phyloP scores from a whole-genome alignment of 2,329 filamentous ascomycete species.

The Amauroascus niger region DNA sequence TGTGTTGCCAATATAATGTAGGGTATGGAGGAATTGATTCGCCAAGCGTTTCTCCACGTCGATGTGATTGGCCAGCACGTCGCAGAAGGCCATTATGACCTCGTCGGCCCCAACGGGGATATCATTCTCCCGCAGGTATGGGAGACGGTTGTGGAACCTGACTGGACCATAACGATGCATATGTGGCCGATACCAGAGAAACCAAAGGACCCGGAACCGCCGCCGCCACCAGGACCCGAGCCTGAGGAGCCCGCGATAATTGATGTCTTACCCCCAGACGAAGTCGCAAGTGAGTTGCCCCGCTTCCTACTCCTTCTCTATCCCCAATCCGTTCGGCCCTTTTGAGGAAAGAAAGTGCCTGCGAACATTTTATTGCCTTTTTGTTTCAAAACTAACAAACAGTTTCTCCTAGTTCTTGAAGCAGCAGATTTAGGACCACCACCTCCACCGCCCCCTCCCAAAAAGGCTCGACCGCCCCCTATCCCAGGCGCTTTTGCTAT shows the following conservation, averaged over 20 bases:
- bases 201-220: constrained; percentile 34
- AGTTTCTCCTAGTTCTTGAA: constrained; percentile 1
- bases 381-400: too few species aligned
- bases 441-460: constrained; percentile 22
- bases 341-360: background rate
- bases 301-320: constrained; percentile 15
- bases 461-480: constrained; percentile 25
- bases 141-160: constrained; percentile 71
- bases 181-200: constrained; percentile 54
- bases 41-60: constrained; percentile 71
- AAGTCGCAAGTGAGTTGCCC: constrained; percentile 2
- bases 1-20: constrained; percentile 31
- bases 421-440: constrained; percentile 6
- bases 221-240: constrained; percentile 23
- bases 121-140: constrained; percentile 74
- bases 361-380: too few species aligned
- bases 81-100: constrained; percentile 67
- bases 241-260: constrained; percentile 16
- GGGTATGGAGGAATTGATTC: constrained; percentile 81
- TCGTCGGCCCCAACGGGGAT: constrained; percentile 68
- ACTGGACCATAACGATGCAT: constrained; percentile 61
- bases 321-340: too few species aligned
- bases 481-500: constrained; percentile 33
- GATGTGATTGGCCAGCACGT: constrained; percentile 68
- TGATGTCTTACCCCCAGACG: constrained; percentile 24